phyloP scores from a whole-genome alignment of 805 yeast species.

The Lachancea cidri region DNA sequence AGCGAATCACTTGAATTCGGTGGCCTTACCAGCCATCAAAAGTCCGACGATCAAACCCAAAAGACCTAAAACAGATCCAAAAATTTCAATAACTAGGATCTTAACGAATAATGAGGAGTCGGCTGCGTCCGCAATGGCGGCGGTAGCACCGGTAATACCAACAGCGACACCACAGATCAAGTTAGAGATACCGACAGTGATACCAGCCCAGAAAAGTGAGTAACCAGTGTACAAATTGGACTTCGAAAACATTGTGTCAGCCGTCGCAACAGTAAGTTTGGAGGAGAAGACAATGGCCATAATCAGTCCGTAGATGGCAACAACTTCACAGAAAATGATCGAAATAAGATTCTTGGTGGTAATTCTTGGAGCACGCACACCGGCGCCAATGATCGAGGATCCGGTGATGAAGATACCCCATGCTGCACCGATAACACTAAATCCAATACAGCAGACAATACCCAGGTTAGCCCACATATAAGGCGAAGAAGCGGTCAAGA shows the following conservation, averaged over 20 bases:
- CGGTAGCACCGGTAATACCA: slow-evolving; percentile 97
- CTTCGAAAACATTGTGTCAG: slow-evolving; percentile 61
- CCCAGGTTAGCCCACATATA: slow-evolving; percentile 97
- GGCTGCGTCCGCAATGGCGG: slow-evolving; percentile 96
- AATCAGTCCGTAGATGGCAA: slow-evolving; percentile 95
- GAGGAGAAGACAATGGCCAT: slow-evolving; percentile 97
- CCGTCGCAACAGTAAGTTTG: slow-evolving; percentile 65
- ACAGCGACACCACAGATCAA: slow-evolving; percentile 96
- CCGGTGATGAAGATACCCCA: slow-evolving; percentile 99
- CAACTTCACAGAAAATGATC: slow-evolving; percentile 98
- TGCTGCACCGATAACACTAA: slow-evolving; percentile 95
- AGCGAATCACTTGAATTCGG: slow-evolving; percentile 60
- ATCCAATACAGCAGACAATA: slow-evolving; percentile 84
- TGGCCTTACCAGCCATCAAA: slow-evolving; percentile 94
- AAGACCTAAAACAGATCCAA: slow-evolving; percentile 92
- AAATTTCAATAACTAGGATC: slow-evolving; percentile 93
- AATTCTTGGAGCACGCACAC: slow-evolving; percentile 95
- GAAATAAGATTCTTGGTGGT: slow-evolving; percentile 95
- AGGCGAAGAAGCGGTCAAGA: slow-evolving; percentile 80
- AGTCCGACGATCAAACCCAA: slow-evolving; percentile 96
- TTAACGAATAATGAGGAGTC: slow-evolving; percentile 92
- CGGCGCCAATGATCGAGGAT: slow-evolving; percentile 91
- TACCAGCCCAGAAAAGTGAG: slow-evolving; percentile 95
- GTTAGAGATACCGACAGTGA: slow-evolving; percentile 91
- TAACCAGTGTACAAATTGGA: slow-evolving; percentile 92